A percentile compares a stretch with the other conserved stretches of the same genome.
These are phyloP conservation scores for Lentinula sp. DNA, from an alignment of 768 basidiomycete species.

Conservation along the genomic window DNA sequence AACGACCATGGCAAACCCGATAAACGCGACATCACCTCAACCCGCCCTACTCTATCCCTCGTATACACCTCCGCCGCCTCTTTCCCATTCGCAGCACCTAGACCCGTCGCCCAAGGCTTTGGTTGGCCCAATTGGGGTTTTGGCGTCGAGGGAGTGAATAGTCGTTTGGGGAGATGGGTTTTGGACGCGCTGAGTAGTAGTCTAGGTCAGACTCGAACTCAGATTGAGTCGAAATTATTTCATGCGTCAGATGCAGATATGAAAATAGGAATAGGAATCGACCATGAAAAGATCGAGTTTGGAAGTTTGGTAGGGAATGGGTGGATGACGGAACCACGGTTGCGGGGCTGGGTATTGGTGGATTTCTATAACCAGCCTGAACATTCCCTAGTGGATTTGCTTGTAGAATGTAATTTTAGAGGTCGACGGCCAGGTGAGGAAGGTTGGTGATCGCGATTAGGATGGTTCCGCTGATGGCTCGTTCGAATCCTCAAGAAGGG, in stretches of 20 bases:
- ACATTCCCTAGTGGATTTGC: slow-evolving; percentile 49
- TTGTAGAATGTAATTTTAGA: slow-evolving; percentile 76
- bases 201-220: too few species aligned
- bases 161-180: slow-evolving; percentile 66
- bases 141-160: slow-evolving; percentile 86
- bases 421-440: slow-evolving; percentile 39
- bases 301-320: not conserved
- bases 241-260: not conserved
- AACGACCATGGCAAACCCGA: too few species aligned
- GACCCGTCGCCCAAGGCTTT: slow-evolving; percentile 72
- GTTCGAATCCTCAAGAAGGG: too few species aligned
- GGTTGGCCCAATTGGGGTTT: slow-evolving; percentile 74
- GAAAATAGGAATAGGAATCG: not conserved
- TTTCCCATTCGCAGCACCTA: slow-evolving; percentile 76
- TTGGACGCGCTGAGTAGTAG: slow-evolving; percentile 39
- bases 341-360: slow-evolving; percentile 73
- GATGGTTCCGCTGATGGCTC: too few species aligned
- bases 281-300: too few species aligned
- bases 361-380: slow-evolving; percentile 68
- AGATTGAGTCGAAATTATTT: too few species aligned
- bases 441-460: slow-evolving; percentile 24
- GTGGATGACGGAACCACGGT: slow-evolving; percentile 27
- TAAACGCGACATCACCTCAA: too few species aligned
- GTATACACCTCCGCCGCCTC: slow-evolving; percentile 78
- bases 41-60: slow-evolving; percentile 53